A percentile compares a stretch with the other conserved stretches of the same genome.
These are phyloP conservation scores for Trichoderma atrobrunneum DNA, from an alignment of 2,329 filamentous ascomycete species.

Conservation along the genomic window DNA sequence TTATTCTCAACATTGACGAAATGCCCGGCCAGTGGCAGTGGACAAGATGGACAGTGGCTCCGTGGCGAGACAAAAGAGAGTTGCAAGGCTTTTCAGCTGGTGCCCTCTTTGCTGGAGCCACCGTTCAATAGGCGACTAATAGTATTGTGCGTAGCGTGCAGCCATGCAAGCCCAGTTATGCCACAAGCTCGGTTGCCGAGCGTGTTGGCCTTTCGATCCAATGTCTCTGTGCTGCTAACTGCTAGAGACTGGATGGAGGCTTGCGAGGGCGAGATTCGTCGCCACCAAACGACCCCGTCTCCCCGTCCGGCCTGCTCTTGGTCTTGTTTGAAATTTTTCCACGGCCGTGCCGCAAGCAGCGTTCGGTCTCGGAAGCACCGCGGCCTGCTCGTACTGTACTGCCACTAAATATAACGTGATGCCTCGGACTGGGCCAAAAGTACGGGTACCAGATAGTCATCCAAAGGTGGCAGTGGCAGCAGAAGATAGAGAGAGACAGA, in stretches of 20 bases:
- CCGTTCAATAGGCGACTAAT: slow-evolving; percentile 1
- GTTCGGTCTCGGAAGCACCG: background rate
- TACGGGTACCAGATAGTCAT: background rate
- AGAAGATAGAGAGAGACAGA: background rate
- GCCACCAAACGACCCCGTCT: background rate
- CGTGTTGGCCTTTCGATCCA: background rate
- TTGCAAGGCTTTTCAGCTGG: slow-evolving; percentile 7
- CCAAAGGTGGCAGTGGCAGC: background rate
- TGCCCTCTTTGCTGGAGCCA: background rate
- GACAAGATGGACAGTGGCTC: background rate
- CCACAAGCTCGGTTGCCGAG: background rate
- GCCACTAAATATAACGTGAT: background rate
- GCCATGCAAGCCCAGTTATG: slow-evolving; percentile 1
- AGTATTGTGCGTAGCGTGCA: slow-evolving; percentile 2
- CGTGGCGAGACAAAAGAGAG: background rate
- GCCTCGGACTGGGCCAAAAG: background rate
- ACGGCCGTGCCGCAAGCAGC: background rate
- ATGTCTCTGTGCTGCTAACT: background rate
- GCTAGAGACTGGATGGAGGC: background rate
- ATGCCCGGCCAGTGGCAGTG: background rate
- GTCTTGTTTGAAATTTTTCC: background rate
- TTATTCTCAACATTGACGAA: background rate
- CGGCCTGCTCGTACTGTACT: background rate
- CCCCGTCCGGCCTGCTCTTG: background rate
- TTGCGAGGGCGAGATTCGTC: background rate